Evolutionary conservation across 2,329 filamentous ascomycete species (phyloP).

Genomic region (Cytospora piceae): DNA sequence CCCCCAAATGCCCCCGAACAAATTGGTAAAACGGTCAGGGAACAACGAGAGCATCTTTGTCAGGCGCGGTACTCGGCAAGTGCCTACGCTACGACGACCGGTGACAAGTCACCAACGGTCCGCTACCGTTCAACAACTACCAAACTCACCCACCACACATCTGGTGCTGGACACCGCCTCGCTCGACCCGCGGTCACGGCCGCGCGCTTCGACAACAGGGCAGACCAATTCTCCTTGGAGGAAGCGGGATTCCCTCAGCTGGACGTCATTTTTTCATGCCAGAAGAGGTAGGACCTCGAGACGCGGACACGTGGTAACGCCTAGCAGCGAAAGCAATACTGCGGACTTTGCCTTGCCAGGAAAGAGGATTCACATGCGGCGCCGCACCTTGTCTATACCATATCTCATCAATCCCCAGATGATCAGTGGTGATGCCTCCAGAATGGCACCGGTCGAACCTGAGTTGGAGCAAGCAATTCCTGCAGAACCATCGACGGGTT

Average conservation of each 20-base stretch:
- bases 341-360: slow-evolving; percentile 41
- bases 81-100: slow-evolving; percentile 70
- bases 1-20: slow-evolving; percentile 66
- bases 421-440: slow-evolving; percentile 30
- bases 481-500: slow-evolving; percentile 15
- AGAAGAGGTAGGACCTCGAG: slow-evolving; percentile 39
- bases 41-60: slow-evolving; percentile 35
- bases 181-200: slow-evolving; percentile 41
- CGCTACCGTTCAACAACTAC: slow-evolving; percentile 65
- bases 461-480: slow-evolving; percentile 24
- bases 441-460: slow-evolving; percentile 21
- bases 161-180: slow-evolving; percentile 37
- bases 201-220: slow-evolving; percentile 32
- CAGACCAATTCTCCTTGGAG: slow-evolving; percentile 28
- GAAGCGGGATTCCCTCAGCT: slow-evolving; percentile 39
- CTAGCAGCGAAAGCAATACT: slow-evolving; percentile 38
- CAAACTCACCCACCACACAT: slow-evolving; percentile 30
- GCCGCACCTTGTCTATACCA: slow-evolving; percentile 35
- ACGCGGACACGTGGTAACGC: slow-evolving; percentile 33
- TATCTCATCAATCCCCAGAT: slow-evolving; percentile 44
- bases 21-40: slow-evolving; percentile 73
- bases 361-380: slow-evolving; percentile 37
- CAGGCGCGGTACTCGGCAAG: slow-evolving; percentile 58
- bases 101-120: slow-evolving; percentile 81
- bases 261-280: slow-evolving; percentile 63